Percentiles rank a stretch among this genome's conserved stretches.
These are phyloP conservation scores for Mycocentrospora acerina DNA, from an alignment of 2,329 filamentous ascomycete species.

Conservation along the genomic window DNA sequence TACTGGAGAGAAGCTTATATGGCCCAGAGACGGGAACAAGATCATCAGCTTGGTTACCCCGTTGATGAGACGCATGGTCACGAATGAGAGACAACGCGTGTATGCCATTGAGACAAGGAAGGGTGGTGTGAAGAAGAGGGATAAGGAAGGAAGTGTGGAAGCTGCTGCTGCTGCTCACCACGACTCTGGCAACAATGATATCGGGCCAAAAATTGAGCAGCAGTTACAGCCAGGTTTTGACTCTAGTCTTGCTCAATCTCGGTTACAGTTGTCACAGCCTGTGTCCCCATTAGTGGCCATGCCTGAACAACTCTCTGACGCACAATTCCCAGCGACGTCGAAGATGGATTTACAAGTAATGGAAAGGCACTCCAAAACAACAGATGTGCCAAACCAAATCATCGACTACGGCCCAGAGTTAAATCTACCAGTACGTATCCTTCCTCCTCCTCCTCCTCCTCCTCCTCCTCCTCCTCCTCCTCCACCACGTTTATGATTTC, in stretches of 20 bases:
- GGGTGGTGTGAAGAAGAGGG: slow-evolving; percentile 43
- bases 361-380: background rate
- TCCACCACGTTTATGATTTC: background rate
- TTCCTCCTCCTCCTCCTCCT: background rate
- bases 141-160: slow-evolving; percentile 27
- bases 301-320: background rate
- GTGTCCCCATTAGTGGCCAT: slow-evolving; percentile 2
- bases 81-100: slow-evolving; percentile 59
- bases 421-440: slow-evolving; percentile 3
- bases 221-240: slow-evolving; percentile 12
- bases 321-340: background rate
- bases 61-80: slow-evolving; percentile 59
- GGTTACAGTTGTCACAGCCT: slow-evolving; percentile 1
- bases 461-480: background rate
- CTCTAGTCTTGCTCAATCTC: slow-evolving; percentile 5
- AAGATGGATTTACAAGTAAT: background rate
- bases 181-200: background rate
- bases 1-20: slow-evolving; percentile 46
- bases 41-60: slow-evolving; percentile 61
- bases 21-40: slow-evolving; percentile 57
- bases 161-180: slow-evolving; percentile 12
- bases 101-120: slow-evolving; percentile 60
- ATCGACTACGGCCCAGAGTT: background rate
- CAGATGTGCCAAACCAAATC: background rate
- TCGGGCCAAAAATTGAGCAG: slow-evolving; percentile 11